A percentile compares a stretch with the other conserved stretches of the same genome.
Evolutionary conservation across 1,284 basidiomycete genomes (phyloP).

Genomic region (Ceratorhiza oryzae-sativae): DNA sequence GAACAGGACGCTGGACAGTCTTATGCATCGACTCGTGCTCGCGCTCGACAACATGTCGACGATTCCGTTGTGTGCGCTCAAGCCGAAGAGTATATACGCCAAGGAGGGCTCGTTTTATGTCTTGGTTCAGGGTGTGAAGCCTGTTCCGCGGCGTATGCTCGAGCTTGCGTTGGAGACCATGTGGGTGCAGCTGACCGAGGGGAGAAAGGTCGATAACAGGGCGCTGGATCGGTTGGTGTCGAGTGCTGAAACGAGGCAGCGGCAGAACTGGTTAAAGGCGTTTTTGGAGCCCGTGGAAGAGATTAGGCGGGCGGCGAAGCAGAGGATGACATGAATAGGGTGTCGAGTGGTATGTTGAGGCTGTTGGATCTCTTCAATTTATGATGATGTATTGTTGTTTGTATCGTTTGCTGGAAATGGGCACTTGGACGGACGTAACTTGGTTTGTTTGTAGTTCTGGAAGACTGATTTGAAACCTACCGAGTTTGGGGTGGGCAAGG

Average conservation of each 20-base stretch:
- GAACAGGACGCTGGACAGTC: constrained; percentile 46
- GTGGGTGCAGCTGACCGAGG: constrained; percentile 22
- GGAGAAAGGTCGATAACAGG: neutral
- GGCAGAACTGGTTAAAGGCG: neutral
- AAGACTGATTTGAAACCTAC: no score
- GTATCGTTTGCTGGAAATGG: no score
- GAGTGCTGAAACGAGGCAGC: neutral
- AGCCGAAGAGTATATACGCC: constrained; percentile 50
- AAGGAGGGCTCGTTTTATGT: constrained; percentile 49
- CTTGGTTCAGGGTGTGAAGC: constrained; percentile 45
- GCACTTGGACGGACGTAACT: no score
- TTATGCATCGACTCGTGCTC: constrained; percentile 41
- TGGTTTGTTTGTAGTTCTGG: no score
- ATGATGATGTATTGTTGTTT: no score
- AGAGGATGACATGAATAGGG: neutral
- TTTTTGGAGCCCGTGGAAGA: constrained; percentile 12
- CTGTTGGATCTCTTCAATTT: no score
- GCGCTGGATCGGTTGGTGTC: constrained; percentile 16
- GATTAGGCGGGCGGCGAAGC: constrained; percentile 17
- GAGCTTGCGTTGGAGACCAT: constrained; percentile 16
- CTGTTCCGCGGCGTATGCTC: constrained; percentile 13
- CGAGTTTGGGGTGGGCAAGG: no score
- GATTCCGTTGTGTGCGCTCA: constrained; percentile 39
- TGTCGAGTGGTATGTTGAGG: neutral
- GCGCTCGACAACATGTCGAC: constrained; percentile 45